Evolutionary conservation across 2,329 filamentous ascomycete genomes (phyloP), one percentile per base, ranked within the genome.

Genomic region (Hymenoscyphus occultus): DNA sequence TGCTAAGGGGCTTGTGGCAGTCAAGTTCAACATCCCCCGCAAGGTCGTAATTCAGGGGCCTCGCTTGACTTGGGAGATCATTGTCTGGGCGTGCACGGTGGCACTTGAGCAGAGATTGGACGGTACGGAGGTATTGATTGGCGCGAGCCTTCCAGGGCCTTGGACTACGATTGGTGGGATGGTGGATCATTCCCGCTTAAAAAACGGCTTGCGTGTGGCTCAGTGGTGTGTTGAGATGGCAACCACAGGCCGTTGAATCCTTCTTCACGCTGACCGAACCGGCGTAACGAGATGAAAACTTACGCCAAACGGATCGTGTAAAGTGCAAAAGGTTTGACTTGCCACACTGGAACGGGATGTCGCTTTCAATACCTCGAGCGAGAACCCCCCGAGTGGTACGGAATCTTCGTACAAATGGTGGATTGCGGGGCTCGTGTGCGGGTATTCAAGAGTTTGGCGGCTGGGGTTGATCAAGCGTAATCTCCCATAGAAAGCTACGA

Each of bases 31-130:
- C n/a, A 51, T n/a, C n/a, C 45, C 45, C n/a, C n/a, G 45, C 7
- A 51, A 22, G 45, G 45, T 51, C n/a, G 45, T 51, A 22, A 51
- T 51, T 65, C 64, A 67, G 65, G 68, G 64, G 67, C 64, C 58
- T 65, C 61, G 65, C 60, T 60, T 65, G 59, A 22, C 35, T 7
- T 19, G 51, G 45, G n/a, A 59, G 40, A 56, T 56, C 45, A 35
- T 19, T 28, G n/a, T 22, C 32, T 35, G 64, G n/a, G n/a, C 57
- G 19, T 22, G 22, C 57, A 40, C 19, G 14, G 57, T 51, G 45
- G n/a, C 45, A 51, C 45, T 19, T 51, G 45, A n/a, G 7, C 45
- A 22, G 45, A 51, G 45, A 51, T 51, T 51, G n/a, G 45, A 19
- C 19, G 19, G 45, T 9, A 3, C 4, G 19, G 45, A 51, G 19